Evolutionary conservation across 495 filamentous ascomycete genomes (phyloP), one percentile per base, ranked within the genome.

Genomic region (Talaromyces wortmannii): DNA sequence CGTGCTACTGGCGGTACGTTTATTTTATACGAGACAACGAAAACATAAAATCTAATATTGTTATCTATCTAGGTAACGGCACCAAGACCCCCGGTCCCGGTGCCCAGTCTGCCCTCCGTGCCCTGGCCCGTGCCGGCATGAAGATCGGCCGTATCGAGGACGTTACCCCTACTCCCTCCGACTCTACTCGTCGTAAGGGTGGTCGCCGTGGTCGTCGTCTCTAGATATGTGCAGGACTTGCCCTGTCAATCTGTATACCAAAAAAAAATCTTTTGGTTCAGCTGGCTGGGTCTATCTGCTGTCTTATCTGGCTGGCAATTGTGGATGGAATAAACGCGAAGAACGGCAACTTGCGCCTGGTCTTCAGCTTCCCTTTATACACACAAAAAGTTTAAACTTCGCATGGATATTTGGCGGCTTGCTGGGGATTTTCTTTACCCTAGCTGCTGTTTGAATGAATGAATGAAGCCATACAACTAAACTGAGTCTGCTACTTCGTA

Each of bases 201-300:
- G 94, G 94, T 95, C 90, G 94, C 77, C 92, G 94, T 88, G 94
- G 94, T 96, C 94, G 94, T 78, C 92, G 94, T 92, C 86, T 99
- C 74, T 97, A 81, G 85, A 72, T 68, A 63, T 69, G 57, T 74
- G 70, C 66, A 57, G 57, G 31, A 18, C 18, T 52, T 23, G 33
- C 11, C 12, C 11, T 53, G 13, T 53, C 42, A 11, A 23, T 23
- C 23, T 46, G 17, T 46, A 17, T 46, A 15, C 13, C 17, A 16
- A 8, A 15, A 16, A 8, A 15, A 2, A 4, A 17, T 46, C 16
- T 46, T n/a, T 29, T 55, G 32, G 45, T 48, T 48, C 44, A 45
- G 40, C 11, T 55, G 7, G 53, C 40, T 11, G n/a, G 30, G 7
- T 57, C 53, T 30, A 51, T 46, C 58, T 57, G 62, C 59, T 49